Conservation (phyloP, 2,329 filamentous ascomycete genomes). For the Neonectria magnoliae region DNA sequence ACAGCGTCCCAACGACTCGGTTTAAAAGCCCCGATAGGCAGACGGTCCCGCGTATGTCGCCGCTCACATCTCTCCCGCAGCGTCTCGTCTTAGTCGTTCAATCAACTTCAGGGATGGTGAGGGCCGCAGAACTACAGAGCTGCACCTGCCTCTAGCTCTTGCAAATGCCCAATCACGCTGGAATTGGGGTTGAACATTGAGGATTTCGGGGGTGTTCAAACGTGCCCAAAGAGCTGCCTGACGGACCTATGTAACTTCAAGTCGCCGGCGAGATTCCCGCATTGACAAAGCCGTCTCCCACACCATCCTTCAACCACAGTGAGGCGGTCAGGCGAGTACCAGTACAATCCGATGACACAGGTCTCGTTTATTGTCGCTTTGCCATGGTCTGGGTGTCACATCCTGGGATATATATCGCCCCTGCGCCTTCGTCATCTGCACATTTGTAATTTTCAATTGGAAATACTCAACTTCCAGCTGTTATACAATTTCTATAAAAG, state of each 20-base stretch:
- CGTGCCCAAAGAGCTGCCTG: conserved; percentile 2
- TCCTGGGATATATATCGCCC: conserved; percentile 6
- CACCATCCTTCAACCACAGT: conserved; percentile 19
- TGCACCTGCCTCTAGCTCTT: background rate
- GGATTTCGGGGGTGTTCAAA: background rate
- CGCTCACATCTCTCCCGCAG: conserved; percentile 28
- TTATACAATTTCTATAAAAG: background rate
- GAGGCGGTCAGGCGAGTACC: conserved; percentile 33
- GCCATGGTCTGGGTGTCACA: background rate
- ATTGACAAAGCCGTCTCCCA: background rate
- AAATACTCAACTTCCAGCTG: background rate
- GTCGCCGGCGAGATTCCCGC: background rate
- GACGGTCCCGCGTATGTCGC: conserved; percentile 22
- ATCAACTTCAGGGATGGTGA: conserved; percentile 27
- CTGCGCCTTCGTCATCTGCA: conserved; percentile 1
- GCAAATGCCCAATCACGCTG: conserved; percentile 5
- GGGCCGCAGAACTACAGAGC: background rate
- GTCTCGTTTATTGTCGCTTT: background rate
- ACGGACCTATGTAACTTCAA: background rate
- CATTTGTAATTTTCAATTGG: conserved; percentile 5
- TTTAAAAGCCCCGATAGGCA: conserved; percentile 32
- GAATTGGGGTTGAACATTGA: background rate
- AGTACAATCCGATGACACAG: conserved; percentile 5
- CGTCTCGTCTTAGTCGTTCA: conserved; percentile 10
- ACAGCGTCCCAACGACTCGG: conserved; percentile 3